Evolutionary conservation across 768 basidiomycete genomes (phyloP).

Genomic region (Coprinellus micaceus): DNA sequence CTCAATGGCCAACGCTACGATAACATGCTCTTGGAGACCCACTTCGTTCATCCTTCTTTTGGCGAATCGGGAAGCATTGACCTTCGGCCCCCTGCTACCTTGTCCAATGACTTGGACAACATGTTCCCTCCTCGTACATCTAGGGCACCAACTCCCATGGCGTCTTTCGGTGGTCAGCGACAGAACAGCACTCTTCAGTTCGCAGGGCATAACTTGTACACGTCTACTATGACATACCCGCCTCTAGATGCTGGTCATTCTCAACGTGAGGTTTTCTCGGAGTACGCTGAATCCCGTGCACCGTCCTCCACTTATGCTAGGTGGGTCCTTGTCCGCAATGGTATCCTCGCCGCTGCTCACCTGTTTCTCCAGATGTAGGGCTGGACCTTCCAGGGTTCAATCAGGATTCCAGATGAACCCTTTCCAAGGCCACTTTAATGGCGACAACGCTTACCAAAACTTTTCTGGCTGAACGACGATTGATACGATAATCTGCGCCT

Average conservation of each 20-base stretch:
- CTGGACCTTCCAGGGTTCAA: neutral
- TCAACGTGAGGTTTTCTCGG: constrained; percentile 1
- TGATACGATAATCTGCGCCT: neutral
- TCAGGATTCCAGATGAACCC: no score
- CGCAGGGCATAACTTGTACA: neutral
- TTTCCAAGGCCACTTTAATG: neutral
- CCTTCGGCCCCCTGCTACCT: neutral
- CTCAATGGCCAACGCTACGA: constrained; percentile 64
- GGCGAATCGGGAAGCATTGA: constrained; percentile 4
- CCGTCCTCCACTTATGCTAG: neutral
- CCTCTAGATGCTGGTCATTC: neutral
- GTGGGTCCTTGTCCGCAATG: neutral
- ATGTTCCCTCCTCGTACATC: neutral
- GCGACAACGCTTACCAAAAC: neutral
- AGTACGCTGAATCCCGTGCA: neutral
- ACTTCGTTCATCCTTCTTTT: constrained; percentile 25
- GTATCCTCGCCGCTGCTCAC: neutral
- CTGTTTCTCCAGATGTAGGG: neutral
- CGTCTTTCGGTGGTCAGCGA: neutral
- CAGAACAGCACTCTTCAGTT: neutral
- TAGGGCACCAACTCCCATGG: constrained; percentile 2
- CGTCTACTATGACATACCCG: neutral
- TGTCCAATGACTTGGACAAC: neutral
- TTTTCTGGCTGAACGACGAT: neutral
- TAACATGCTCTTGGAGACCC: constrained; percentile 35